Conservation (phyloP, 441 rosid genomes). For the Pelargonium australe region DNA sequence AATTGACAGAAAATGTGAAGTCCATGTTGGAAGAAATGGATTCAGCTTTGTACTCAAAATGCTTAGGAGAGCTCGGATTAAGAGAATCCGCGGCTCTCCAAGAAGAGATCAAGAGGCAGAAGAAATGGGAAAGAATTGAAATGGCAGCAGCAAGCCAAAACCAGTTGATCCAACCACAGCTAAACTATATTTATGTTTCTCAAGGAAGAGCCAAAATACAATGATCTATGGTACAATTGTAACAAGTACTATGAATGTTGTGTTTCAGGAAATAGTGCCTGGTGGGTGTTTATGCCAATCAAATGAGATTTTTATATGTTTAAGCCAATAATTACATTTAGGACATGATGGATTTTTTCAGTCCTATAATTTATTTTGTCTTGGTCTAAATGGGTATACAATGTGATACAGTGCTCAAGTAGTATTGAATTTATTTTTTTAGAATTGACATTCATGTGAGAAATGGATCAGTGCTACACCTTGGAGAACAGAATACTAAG, state of each 20-base stretch:
- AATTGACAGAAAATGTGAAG: constrained; percentile 47
- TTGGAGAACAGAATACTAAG: background rate
- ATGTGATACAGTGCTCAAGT: too few species aligned
- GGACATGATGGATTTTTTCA: background rate
- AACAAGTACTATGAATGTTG: background rate
- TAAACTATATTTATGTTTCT: constrained; percentile 18
- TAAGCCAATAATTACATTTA: background rate
- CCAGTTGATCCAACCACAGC: constrained; percentile 13
- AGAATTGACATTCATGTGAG: background rate
- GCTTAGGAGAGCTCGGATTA: constrained; percentile 26
- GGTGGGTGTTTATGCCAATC: background rate
- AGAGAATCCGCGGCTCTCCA: constrained; percentile 26
- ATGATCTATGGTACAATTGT: background rate
- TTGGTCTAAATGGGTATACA: too few species aligned
- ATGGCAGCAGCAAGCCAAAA: constrained; percentile 32
- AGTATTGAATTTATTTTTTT: too few species aligned
- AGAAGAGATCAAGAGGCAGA: constrained; percentile 32
- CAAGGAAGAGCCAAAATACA: constrained; percentile 8
- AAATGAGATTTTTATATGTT: background rate
- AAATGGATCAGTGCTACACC: background rate
- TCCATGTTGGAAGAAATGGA: constrained; percentile 45
- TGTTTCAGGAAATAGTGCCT: background rate
- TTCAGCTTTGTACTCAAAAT: constrained; percentile 33
- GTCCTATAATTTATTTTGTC: background rate
- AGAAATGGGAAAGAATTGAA: constrained; percentile 44